Conservation (phyloP, 2,329 filamentous ascomycete species). For the Cladorrhinum sp. region DNA sequence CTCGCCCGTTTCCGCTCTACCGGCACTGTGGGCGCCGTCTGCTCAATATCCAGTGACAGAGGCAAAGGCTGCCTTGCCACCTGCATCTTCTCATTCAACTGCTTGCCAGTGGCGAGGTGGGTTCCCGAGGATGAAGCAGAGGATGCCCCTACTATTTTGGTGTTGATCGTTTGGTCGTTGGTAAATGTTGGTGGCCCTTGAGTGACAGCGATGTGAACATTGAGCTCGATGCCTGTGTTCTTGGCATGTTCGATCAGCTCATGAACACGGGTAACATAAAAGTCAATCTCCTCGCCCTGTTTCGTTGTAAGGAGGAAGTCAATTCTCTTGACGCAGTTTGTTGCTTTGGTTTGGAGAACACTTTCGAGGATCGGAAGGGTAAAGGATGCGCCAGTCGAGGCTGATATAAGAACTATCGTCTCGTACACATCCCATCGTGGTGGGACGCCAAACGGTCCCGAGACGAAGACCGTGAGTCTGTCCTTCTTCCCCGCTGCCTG, state of each 20-base stretch:
- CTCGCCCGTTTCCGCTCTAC: constrained; percentile 19
- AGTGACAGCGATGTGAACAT: constrained; percentile 55
- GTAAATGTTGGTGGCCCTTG: constrained; percentile 25
- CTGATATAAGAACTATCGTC: constrained; percentile 57
- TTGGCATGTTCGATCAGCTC: constrained; percentile 43
- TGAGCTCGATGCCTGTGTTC: constrained; percentile 46
- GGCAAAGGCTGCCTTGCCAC: constrained; percentile 2
- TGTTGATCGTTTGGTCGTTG: constrained; percentile 25
- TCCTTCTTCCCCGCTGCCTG: constrained; percentile 31
- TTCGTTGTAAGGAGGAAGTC: constrained; percentile 52
- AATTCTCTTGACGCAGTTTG: constrained; percentile 50
- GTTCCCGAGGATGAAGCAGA: constrained; percentile 21
- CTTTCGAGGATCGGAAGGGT: constrained; percentile 58
- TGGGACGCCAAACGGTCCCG: constrained; percentile 55
- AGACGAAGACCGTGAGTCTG: constrained; percentile 46
- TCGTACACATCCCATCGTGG: constrained; percentile 58
- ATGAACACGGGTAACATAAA: constrained; percentile 51
- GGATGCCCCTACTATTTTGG: constrained; percentile 19
- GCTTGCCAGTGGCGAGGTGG: constrained; percentile 12
- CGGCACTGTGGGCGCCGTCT: constrained; percentile 17
- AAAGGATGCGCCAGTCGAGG: constrained; percentile 62
- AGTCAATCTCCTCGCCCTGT: constrained; percentile 52
- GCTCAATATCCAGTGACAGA: constrained; percentile 29
- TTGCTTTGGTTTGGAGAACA: constrained; percentile 40
- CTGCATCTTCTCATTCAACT: constrained; percentile 27